Base-by-base conservation (phyloP, 805 yeast genomes). In the Saccharomycopsis sp. region DNA sequence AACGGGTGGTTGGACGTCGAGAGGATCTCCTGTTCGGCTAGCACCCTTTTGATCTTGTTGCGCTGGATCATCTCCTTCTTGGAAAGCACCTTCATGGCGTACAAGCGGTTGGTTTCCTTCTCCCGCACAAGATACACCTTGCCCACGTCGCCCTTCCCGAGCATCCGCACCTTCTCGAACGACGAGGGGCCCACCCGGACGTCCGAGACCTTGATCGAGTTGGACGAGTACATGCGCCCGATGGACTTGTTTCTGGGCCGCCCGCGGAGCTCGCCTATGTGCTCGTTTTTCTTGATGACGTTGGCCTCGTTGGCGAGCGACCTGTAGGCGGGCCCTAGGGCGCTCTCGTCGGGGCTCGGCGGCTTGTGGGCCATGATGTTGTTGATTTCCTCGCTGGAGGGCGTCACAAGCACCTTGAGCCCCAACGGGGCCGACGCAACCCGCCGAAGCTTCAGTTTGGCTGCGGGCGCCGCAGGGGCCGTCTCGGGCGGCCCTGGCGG, bases 101-200 rank as follows among this genome's bases (percentile, higher is more conserved):
- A 94, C 37, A 91, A 72, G 63, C 84, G 81, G 63, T 84, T 82
- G 1, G 91, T 77, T 44, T 77, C 73, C 68, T 87, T 89, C 65
- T 95, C 97, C 61, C 87, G 80, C 3, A 94, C 99, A 24, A 94
- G 74, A 66, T 89, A 94, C 23, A 94, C 99, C 69, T 90, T 91
- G 2, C 99, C 99, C 41, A 94, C 98, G 67, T 94, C 99, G 58
- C 99, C 99, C 68, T 89, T 89, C 2, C 99, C 99, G 53, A 94
- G 73, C n/a, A 94, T 73, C 64, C 89, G 83, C 56, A 94, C 81
- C 68, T 90, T 92, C 64, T 91, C 97, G 69, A 94, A 94, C 24
- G 94, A 87, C 51, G 81, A 80, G 1, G 96, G 95, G 3, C 85
- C 81, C 20, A 95, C 99, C 66, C 87, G 90, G 8, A 86, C 90